Percentiles rank a stretch among this genome's conserved stretches.
phyloP scores from a whole-genome alignment of 2,329 filamentous ascomycete species.

The Clonostachys rhizophaga region DNA sequence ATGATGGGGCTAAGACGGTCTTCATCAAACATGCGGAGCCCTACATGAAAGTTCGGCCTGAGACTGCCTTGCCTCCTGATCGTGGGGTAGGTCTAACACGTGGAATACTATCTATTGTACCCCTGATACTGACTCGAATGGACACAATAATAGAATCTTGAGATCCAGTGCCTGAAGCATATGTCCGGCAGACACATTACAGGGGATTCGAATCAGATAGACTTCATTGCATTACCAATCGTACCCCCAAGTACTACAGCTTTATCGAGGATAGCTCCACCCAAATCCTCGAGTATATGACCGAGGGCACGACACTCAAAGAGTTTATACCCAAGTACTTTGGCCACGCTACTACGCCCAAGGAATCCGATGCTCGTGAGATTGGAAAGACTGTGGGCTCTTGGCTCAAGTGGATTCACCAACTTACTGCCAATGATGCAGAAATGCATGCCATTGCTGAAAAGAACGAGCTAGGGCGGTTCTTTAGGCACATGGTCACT shows the following conservation, averaged over 20 bases:
- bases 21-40: slow-evolving; percentile 52
- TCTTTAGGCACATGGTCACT: slow-evolving; percentile 49
- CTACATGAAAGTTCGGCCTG: slow-evolving; percentile 38
- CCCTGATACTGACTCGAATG: too few relatives aligned
- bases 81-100: slow-evolving; percentile 39
- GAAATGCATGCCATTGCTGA: slow-evolving; percentile 15
- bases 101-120: background rate
- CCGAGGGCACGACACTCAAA: slow-evolving; percentile 44
- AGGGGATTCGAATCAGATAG: background rate
- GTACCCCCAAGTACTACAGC: slow-evolving; percentile 40
- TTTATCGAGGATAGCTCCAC: slow-evolving; percentile 42
- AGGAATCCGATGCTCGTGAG: background rate
- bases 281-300: slow-evolving; percentile 49
- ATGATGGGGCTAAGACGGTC: slow-evolving; percentile 40
- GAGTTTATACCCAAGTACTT: slow-evolving; percentile 33
- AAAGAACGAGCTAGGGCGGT: slow-evolving; percentile 37
- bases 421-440: slow-evolving; percentile 17
- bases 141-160: background rate
- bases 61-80: slow-evolving; percentile 37
- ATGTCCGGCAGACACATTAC: background rate
- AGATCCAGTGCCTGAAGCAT: slow-evolving; percentile 25
- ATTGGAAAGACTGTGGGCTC: background rate
- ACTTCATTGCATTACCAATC: slow-evolving; percentile 20
- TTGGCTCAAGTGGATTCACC: background rate
- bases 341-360: background rate